Conservation (phyloP, 2,329 filamentous ascomycete species). For the Colletotrichum trifolii region DNA sequence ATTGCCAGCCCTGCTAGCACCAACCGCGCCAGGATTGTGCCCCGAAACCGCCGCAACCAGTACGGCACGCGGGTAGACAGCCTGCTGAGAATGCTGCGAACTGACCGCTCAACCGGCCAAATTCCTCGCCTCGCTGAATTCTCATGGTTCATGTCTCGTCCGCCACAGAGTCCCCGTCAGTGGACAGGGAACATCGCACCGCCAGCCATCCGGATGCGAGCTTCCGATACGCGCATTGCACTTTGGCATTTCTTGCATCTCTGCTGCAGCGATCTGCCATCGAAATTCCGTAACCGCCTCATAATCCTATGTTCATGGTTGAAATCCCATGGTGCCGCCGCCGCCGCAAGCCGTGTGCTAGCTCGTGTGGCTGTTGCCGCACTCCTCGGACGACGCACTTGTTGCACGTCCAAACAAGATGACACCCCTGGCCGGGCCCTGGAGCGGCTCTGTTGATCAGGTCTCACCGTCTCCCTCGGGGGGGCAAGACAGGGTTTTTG, state of each 20-base stretch:
- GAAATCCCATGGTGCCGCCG: constrained; percentile 18
- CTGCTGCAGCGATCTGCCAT: constrained; percentile 19
- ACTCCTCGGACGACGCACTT: not conserved
- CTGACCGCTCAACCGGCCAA: too few relatives aligned
- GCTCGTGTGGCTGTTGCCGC: constrained; percentile 18
- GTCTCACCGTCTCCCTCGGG: constrained; percentile 30
- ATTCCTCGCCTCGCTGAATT: not conserved
- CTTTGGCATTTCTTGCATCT: not conserved
- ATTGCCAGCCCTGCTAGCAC: constrained; percentile 7
- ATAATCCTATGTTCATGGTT: constrained; percentile 29
- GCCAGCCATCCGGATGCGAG: not conserved
- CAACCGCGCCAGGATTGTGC: constrained; percentile 15
- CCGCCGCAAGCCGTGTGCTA: not conserved
- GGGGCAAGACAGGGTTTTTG: constrained; percentile 20
- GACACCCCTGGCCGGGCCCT: constrained; percentile 23
- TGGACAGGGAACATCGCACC: constrained; percentile 2
- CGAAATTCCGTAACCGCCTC: constrained; percentile 10
- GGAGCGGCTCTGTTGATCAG: constrained; percentile 35
- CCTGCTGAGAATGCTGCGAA: too few relatives aligned
- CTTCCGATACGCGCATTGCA: not conserved
- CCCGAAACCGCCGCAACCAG: constrained; percentile 29
- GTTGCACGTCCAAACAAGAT: constrained; percentile 25
- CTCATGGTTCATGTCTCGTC: not conserved
- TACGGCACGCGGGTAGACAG: not conserved
- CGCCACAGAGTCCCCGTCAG: not conserved